phyloP scores from a whole-genome alignment of 768 basidiomycete genomes.

The Mycena capillaripes region DNA sequence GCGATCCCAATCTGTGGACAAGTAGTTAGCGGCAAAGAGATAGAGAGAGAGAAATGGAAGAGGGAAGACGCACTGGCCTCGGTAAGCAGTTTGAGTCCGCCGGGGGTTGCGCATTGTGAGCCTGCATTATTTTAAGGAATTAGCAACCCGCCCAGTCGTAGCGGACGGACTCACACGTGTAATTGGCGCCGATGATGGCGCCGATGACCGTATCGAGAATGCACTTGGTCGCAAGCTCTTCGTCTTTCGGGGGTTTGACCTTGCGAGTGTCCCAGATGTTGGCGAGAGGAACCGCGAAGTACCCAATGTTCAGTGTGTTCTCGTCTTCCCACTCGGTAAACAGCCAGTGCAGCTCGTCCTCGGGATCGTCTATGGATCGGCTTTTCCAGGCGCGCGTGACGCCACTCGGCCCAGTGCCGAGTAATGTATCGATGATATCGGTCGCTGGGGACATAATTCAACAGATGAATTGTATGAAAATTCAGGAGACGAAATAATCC shows the following conservation, averaged over 20 bases:
- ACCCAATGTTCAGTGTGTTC: neutral
- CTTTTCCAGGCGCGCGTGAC: neutral
- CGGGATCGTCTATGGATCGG: neutral
- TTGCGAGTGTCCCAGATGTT: constrained; percentile 15
- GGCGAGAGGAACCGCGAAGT: neutral
- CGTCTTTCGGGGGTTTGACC: constrained; percentile 8
- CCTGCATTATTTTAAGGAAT: neutral
- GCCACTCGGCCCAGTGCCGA: neutral
- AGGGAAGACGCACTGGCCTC: constrained; percentile 28
- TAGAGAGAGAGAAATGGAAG: neutral
- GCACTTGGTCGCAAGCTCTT: neutral
- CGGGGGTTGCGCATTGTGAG: constrained; percentile 20
- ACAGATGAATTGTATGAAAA: neutral
- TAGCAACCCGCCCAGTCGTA: neutral
- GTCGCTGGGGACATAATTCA: neutral
- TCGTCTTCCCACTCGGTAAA: neutral
- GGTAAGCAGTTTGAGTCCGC: constrained; percentile 18
- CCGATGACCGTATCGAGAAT: neutral
- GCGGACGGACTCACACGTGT: neutral
- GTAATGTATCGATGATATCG: neutral
- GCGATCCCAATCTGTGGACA: constrained; percentile 18
- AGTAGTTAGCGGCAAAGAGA: neutral
- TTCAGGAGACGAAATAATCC: neutral
- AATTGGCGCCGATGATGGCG: neutral
- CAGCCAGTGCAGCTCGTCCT: neutral